Conservation (phyloP, 352 stramenopile genomes). For the Phytophthora foliorum region DNA sequence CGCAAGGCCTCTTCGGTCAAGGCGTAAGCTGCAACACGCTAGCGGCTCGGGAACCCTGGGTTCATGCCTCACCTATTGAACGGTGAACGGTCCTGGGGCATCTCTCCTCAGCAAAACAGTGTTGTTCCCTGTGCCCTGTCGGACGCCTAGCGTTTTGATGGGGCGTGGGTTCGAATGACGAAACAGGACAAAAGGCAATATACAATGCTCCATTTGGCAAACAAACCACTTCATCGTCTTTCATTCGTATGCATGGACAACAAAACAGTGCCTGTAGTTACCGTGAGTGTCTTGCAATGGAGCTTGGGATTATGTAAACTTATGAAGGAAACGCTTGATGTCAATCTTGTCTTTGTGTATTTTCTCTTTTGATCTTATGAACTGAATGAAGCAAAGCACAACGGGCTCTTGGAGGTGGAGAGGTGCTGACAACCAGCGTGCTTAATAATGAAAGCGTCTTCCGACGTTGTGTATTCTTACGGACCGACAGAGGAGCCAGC, state of each 20-base stretch:
- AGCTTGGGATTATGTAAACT: too few relatives aligned
- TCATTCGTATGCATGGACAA: slow-evolving; percentile 1
- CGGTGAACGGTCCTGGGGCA: slow-evolving; percentile 35
- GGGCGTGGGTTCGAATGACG: slow-evolving; percentile 41
- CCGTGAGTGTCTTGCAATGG: too few relatives aligned
- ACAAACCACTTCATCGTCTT: slow-evolving; percentile 5
- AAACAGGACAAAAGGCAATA: slow-evolving; percentile 59
- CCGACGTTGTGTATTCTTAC: slow-evolving; percentile 26
- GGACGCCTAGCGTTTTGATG: slow-evolving; percentile 10
- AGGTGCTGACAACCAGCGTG: slow-evolving; percentile 1
- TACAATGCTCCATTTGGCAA: slow-evolving; percentile 47
- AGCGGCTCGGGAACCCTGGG: slow-evolving; percentile 28
- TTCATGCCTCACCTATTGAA: slow-evolving; percentile 19
- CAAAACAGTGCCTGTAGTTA: too few relatives aligned
- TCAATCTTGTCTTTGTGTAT: background rate
- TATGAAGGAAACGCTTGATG: background rate
- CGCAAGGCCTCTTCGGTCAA: slow-evolving; percentile 95
- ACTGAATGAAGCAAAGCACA: slow-evolving; percentile 6
- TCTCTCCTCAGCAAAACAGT: slow-evolving; percentile 35
- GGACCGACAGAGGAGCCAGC: slow-evolving; percentile 3
- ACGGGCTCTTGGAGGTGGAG: background rate
- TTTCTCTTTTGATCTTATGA: slow-evolving; percentile 7
- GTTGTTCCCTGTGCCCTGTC: slow-evolving; percentile 33
- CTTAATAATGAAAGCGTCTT: slow-evolving; percentile 23
- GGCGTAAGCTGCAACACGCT: slow-evolving; percentile 68